Evolutionary conservation across 129 eudicot species (phyloP), one percentile per base, ranked within the genome.

Genomic region (Artemisia tridentata): DNA sequence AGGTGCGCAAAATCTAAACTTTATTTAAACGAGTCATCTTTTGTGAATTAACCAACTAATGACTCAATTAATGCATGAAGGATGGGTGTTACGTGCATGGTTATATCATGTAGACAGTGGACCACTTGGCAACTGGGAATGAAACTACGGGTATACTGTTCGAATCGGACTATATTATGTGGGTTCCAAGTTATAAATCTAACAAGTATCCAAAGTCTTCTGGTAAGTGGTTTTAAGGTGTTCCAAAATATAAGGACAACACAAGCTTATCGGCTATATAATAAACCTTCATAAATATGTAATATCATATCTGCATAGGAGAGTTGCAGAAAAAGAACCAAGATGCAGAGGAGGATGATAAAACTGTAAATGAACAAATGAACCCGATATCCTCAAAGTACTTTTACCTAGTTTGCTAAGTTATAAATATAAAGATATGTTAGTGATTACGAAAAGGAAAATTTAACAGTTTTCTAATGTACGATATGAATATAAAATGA

Each of bases 101-200:
- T 50, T 95, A 88, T 49, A 90, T 95, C 53, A 83, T 83, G 49
- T 95, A 97, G 97, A 88, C 99, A 0, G 45, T 38, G 11, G 45
- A 38, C 80, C 88, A 72, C 96, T 95, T 11, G 99, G 88, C 68
- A 95, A 95, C 83, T 95, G 97, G 96, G 97, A 95, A 78, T 90
- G 96, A 96, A 90, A 90, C 73, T 79, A 65, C 2, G 99, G 97
- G 2, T 95, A 87, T 72, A 80, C 96, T 0, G 88, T 80, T 4
- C 70, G 97, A 13, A 90, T 95, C 55, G 97, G 99, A 45, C 84
- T 85, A 15, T 93, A 95, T 76, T 90, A 85, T 72, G 97, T 90
- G 67, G 97, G 88, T 73, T 90, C 78, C 85, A 84, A 88, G 67
- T 38, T 38, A 90, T 90, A 52, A 95, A 90, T 71, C 88, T 90